phyloP scores from a whole-genome alignment of 257 asterid species.

The Solanum chilense region DNA sequence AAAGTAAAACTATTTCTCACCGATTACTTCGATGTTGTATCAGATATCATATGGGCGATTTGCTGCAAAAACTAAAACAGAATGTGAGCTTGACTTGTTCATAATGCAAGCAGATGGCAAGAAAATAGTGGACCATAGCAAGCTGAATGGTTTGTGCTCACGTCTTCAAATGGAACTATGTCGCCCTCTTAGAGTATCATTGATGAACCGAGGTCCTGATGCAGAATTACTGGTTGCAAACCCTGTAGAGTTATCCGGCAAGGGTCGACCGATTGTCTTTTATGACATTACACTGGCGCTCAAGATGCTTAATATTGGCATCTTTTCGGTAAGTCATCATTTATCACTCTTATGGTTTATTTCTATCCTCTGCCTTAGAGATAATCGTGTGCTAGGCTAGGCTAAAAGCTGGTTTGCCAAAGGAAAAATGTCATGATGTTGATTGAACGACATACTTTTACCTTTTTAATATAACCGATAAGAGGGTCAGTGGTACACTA shows the following conservation, averaged over 20 bases:
- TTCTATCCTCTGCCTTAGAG: background rate
- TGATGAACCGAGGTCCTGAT: constrained; percentile 83
- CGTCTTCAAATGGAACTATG: constrained; percentile 71
- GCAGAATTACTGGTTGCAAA: constrained; percentile 75
- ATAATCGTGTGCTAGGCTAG: background rate
- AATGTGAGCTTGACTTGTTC: constrained; percentile 76
- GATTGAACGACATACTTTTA: background rate
- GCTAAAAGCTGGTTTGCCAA: background rate
- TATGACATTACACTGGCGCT: constrained; percentile 79
- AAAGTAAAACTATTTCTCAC: background rate
- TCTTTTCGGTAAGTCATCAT: constrained; percentile 54
- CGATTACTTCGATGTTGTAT: background rate
- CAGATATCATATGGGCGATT: constrained; percentile 85
- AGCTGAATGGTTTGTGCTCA: constrained; percentile 35
- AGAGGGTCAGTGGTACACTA: background rate
- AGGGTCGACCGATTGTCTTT: constrained; percentile 85
- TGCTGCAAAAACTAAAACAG: constrained; percentile 35
- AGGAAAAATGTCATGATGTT: background rate
- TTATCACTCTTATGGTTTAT: background rate
- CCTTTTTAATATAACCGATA: background rate
- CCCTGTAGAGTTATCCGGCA: constrained; percentile 76
- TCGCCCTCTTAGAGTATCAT: constrained; percentile 68
- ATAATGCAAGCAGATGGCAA: constrained; percentile 80
- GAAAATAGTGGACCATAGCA: constrained; percentile 66
- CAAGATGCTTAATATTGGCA: constrained; percentile 58